A percentile compares a stretch with the other conserved stretches of the same genome.
Evolutionary conservation across 2,329 filamentous ascomycete species (phyloP).

Genomic region (Cercospora janseana): DNA sequence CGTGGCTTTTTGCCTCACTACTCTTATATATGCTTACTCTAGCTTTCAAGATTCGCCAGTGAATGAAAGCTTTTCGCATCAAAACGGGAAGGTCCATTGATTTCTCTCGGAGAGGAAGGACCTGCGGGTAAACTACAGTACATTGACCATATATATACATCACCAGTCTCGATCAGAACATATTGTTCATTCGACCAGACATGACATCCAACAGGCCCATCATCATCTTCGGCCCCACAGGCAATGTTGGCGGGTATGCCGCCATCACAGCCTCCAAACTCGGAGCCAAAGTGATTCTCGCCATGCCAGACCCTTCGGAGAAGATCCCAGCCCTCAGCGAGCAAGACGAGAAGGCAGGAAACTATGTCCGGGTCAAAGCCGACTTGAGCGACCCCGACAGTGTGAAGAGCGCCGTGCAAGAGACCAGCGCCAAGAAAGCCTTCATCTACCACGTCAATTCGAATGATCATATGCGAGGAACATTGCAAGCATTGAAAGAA

Average conservation of each 20-base stretch:
- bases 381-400: slow-evolving; percentile 47
- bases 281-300: slow-evolving; percentile 49
- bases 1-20: too few species aligned
- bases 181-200: too few species aligned
- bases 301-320: slow-evolving; percentile 50
- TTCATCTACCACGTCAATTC: slow-evolving; percentile 49
- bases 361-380: slow-evolving; percentile 44
- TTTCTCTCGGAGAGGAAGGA: too few species aligned
- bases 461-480: slow-evolving; percentile 43
- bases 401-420: slow-evolving; percentile 43
- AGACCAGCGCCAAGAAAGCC: slow-evolving; percentile 46
- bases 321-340: slow-evolving; percentile 40
- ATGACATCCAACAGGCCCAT: background rate
- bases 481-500: slow-evolving; percentile 46
- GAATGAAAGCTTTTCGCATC: too few species aligned
- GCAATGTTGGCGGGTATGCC: slow-evolving; percentile 44
- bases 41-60: too few species aligned
- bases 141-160: too few species aligned
- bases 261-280: slow-evolving; percentile 42
- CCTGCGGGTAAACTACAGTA: too few species aligned
- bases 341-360: slow-evolving; percentile 34
- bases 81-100: too few species aligned
- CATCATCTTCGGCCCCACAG: slow-evolving; percentile 54
- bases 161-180: too few species aligned
- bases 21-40: too few species aligned